Evolutionary conservation across 768 basidiomycete genomes (phyloP).

Genomic region (Agaricus subrufescens): DNA sequence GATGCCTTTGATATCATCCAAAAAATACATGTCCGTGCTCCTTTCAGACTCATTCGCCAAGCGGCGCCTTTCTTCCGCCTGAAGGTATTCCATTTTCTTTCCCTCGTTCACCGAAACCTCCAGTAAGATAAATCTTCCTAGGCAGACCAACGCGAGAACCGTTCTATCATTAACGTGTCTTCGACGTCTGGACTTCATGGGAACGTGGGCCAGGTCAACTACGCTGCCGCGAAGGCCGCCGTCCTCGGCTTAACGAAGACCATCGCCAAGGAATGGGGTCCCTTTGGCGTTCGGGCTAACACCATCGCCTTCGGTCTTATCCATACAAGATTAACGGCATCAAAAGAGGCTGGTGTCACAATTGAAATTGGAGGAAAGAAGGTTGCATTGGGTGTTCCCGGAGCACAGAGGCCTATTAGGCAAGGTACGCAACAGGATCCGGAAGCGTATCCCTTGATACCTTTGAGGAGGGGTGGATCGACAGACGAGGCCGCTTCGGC

Average conservation of each 20-base stretch:
- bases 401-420: slow-evolving; percentile 32
- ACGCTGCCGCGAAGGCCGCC: slow-evolving; percentile 75
- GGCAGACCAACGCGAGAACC: slow-evolving; percentile 56
- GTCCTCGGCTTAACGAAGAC: slow-evolving; percentile 82
- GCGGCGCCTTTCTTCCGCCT: slow-evolving; percentile 83
- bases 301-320: slow-evolving; percentile 76
- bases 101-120: slow-evolving; percentile 12
- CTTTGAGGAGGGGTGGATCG: slow-evolving; percentile 63
- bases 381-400: slow-evolving; percentile 77
- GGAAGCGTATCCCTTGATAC: slow-evolving; percentile 40
- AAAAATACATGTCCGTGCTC: slow-evolving; percentile 82
- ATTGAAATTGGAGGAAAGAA: slow-evolving; percentile 84
- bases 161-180: slow-evolving; percentile 78
- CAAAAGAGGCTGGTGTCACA: slow-evolving; percentile 71
- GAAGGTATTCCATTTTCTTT: slow-evolving; percentile 38
- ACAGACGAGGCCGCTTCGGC: slow-evolving; percentile 75
- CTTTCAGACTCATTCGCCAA: slow-evolving; percentile 79
- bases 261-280: slow-evolving; percentile 84
- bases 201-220: slow-evolving; percentile 83
- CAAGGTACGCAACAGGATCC: slow-evolving; percentile 19
- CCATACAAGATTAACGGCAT: slow-evolving; percentile 75
- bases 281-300: slow-evolving; percentile 78
- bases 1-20: slow-evolving; percentile 78
- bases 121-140: slow-evolving; percentile 17
- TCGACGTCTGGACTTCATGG: slow-evolving; percentile 82